Conservation (phyloP, 2,329 filamentous ascomycete species). For the Aspergillus hiratsukae region DNA sequence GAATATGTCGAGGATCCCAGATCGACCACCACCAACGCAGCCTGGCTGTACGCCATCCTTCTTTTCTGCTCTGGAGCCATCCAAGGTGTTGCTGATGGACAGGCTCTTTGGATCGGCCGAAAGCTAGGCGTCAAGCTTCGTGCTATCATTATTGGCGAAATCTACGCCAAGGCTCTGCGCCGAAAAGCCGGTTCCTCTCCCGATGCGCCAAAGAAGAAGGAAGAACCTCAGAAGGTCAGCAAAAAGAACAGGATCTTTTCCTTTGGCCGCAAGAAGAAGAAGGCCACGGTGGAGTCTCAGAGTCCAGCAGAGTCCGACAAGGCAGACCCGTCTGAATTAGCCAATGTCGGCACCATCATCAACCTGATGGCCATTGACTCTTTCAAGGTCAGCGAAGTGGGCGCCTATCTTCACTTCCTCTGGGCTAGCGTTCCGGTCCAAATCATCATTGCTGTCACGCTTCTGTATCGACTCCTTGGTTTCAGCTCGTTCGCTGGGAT, state of each 20-base stretch:
- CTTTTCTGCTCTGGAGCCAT: slow-evolving; percentile 78
- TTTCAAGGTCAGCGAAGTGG: slow-evolving; percentile 95
- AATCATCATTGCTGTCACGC: slow-evolving; percentile 69
- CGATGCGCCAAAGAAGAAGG: slow-evolving; percentile 67
- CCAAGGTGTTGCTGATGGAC: slow-evolving; percentile 76
- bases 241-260: slow-evolving; percentile 46
- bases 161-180: slow-evolving; percentile 91
- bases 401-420: slow-evolving; percentile 93
- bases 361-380: slow-evolving; percentile 99
- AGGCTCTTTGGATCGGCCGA: slow-evolving; percentile 87
- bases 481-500: slow-evolving; percentile 92
- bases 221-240: slow-evolving; percentile 35
- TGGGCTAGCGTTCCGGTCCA: slow-evolving; percentile 88
- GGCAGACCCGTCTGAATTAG: slow-evolving; percentile 61
- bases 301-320: slow-evolving; percentile 23
- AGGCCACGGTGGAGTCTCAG: slow-evolving; percentile 20
- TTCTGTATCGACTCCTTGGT: slow-evolving; percentile 88
- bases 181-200: slow-evolving; percentile 77
- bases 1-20: slow-evolving; percentile 87
- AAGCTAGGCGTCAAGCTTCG: slow-evolving; percentile 91
- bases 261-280: slow-evolving; percentile 57
- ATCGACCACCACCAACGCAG: slow-evolving; percentile 72
- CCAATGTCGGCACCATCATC: slow-evolving; percentile 95
- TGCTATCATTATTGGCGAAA: slow-evolving; percentile 93
- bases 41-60: slow-evolving; percentile 93